phyloP scores from a whole-genome alignment of 345 rosid species.

The Eucalyptus microcorys region DNA sequence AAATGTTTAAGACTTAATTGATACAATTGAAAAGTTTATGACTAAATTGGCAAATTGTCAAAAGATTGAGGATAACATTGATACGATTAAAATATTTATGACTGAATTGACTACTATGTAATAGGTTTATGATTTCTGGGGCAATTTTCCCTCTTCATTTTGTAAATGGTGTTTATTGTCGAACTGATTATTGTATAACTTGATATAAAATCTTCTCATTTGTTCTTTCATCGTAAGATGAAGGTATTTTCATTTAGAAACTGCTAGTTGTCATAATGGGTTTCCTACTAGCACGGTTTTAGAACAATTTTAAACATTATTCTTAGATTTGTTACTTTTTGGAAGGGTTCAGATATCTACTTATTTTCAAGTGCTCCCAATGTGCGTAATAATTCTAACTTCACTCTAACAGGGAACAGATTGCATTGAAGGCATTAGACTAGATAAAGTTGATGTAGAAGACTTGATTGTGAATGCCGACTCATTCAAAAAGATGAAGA shows the following conservation, averaged over 20 bases:
- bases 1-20: no score
- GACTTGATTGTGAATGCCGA: neutral
- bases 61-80: no score
- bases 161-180: neutral
- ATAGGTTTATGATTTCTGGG: neutral
- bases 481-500: neutral
- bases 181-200: no score
- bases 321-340: no score
- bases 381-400: neutral
- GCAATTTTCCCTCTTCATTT: no score
- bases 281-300: neutral
- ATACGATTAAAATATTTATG: no score
- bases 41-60: no score
- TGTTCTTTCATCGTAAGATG: neutral
- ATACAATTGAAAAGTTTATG: no score
- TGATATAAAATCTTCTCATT: neutral
- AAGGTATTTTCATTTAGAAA: neutral
- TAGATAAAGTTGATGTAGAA: neutral
- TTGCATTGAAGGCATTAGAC: neutral
- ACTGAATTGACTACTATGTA: rapidly evolving
- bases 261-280: neutral
- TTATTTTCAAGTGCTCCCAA: neutral
- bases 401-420: neutral
- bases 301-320: no score
- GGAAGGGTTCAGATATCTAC: neutral